These are phyloP conservation scores for Collybia sordida DNA, from an alignment of 768 basidiomycete genomes.

Conservation along the genomic window DNA sequence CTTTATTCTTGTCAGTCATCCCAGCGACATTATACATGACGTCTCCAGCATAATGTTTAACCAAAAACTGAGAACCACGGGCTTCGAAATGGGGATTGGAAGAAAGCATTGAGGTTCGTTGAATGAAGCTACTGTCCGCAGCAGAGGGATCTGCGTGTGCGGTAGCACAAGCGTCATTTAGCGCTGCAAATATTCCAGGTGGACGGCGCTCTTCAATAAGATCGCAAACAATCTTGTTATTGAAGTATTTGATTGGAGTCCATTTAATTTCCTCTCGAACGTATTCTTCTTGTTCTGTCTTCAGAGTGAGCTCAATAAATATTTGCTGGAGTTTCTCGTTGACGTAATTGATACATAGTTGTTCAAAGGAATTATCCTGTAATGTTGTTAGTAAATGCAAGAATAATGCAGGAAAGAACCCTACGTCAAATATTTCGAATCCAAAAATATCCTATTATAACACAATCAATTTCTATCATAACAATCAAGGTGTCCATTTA, in stretches of 20 bases:
- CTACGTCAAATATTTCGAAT: constrained; percentile 95
- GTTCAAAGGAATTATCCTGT: constrained; percentile 93
- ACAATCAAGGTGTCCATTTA: constrained; percentile 28
- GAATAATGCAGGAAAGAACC: constrained; percentile 4
- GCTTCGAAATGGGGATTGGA: constrained; percentile 94
- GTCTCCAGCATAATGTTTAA: constrained; percentile 97
- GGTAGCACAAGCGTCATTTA: constrained; percentile 99
- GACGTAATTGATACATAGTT: constrained; percentile 99
- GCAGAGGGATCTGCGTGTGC: constrained; percentile 96
- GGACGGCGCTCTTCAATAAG: constrained; percentile 96
- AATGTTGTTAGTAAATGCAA: constrained; percentile 5
- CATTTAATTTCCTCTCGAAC: constrained; percentile 98
- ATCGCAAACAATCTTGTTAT: constrained; percentile 97
- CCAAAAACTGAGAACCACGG: constrained; percentile 91
- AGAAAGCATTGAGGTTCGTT: constrained; percentile 78
- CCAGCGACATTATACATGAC: constrained; percentile 97
- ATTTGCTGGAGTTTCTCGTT: constrained; percentile 99
- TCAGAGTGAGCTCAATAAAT: constrained; percentile 97
- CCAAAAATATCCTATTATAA: constrained; percentile 87
- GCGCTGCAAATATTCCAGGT: constrained; percentile 94
- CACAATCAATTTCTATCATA: constrained; percentile 2
- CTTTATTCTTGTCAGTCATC: constrained; percentile 99
- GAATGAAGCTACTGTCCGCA: constrained; percentile 95
- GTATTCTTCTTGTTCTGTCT: constrained; percentile 99
- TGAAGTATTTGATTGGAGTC: constrained; percentile 99